phyloP scores from a whole-genome alignment of 306 rosid species.

The Trichosanthes truncata region DNA sequence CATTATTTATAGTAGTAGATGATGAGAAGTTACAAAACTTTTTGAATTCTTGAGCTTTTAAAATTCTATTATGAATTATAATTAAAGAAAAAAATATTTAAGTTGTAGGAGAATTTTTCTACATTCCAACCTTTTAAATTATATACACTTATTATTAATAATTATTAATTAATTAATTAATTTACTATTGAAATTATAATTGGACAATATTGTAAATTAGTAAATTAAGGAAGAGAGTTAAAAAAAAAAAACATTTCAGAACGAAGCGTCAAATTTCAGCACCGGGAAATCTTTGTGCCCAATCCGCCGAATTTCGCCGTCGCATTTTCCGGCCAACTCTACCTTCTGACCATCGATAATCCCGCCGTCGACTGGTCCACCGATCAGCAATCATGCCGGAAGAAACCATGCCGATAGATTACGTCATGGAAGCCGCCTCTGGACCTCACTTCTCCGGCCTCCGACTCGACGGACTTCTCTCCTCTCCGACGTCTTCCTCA shows the following conservation, averaged over 20 bases:
- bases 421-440: constrained; percentile 86
- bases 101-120: no score
- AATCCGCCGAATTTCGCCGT: not conserved
- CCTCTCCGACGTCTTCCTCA: constrained; percentile 36
- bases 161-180: no score
- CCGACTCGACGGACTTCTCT: constrained; percentile 50
- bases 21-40: no score
- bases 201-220: no score
- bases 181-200: no score
- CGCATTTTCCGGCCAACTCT: not conserved
- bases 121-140: no score
- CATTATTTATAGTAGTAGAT: no score
- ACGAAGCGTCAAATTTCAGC: not conserved
- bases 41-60: no score
- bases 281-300: not conserved
- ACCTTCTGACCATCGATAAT: not conserved
- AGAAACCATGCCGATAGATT: constrained; percentile 59
- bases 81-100: no score
- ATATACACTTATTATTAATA: no score
- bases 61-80: no score
- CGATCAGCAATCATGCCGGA: constrained; percentile 37
- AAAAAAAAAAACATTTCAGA: not conserved
- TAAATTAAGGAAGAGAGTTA: no score
- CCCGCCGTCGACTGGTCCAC: not conserved
- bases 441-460: constrained; percentile 95